Evolutionary conservation across 2,329 filamentous ascomycete species (phyloP).

Genomic region (Gnomoniopsis sp.): DNA sequence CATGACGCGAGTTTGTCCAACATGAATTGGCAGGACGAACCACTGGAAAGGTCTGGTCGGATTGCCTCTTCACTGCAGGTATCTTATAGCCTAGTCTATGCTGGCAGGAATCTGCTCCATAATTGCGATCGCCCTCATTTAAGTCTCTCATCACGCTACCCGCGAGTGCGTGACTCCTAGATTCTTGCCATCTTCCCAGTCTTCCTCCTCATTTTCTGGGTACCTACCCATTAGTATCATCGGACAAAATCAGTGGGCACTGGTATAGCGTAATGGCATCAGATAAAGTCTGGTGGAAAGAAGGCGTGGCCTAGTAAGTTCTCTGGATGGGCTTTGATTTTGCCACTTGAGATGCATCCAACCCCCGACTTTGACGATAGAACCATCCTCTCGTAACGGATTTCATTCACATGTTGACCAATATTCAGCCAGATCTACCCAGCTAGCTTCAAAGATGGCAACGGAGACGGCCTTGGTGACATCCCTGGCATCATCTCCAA

Average conservation of each 20-base stretch:
- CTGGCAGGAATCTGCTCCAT: not conserved
- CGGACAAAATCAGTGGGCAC: not conserved
- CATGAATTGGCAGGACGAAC: not conserved
- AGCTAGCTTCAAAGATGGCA: constrained; percentile 52
- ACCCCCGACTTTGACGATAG: not conserved
- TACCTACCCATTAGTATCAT: not conserved
- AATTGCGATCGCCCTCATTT: not conserved
- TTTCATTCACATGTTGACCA: not conserved
- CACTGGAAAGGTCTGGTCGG: not conserved
- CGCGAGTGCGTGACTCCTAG: not conserved
- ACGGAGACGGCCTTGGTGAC: constrained; percentile 52
- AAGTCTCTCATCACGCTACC: not conserved
- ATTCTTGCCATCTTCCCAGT: not conserved
- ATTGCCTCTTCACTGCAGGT: not conserved
- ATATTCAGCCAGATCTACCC: constrained; percentile 48
- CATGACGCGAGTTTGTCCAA: not conserved
- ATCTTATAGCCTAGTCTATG: not conserved
- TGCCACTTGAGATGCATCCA: not conserved
- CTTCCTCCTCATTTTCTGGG: not conserved
- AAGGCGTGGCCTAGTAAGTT: constrained; percentile 19
- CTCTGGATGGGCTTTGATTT: not conserved
- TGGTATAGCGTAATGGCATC: not conserved
- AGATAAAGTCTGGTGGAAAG: constrained; percentile 18
- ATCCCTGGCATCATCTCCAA: constrained; percentile 51
- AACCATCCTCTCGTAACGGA: not conserved